Conservation (phyloP, 768 basidiomycete genomes). For the Phaeotremella fagi region DNA sequence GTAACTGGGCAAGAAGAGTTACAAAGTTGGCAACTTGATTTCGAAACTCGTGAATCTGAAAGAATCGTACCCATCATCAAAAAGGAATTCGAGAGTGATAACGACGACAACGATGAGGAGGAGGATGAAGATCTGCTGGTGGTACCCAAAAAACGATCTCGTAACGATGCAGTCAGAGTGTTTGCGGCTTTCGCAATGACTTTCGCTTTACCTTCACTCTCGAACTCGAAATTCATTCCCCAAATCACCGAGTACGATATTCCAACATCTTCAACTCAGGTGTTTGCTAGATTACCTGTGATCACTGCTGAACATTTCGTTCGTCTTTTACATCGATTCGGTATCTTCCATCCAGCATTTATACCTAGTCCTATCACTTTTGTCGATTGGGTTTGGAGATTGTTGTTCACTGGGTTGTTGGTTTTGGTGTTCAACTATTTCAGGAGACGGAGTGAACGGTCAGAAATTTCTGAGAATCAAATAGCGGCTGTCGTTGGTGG, state of each 20-base stretch:
- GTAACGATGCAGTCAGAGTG: conserved; percentile 15
- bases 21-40: conserved; percentile 24
- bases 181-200: conserved; percentile 44
- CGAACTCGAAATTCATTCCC: conserved; percentile 1
- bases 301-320: conserved; percentile 40
- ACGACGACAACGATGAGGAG: conserved; percentile 33
- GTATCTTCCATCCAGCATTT: conserved; percentile 18
- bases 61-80: conserved; percentile 7
- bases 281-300: conserved; percentile 31
- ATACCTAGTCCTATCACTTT: conserved; percentile 30
- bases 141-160: conserved; percentile 5
- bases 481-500: conserved; percentile 30
- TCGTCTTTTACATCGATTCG: conserved; percentile 21
- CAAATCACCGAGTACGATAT: neutral
- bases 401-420: conserved; percentile 33
- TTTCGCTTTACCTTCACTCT: conserved; percentile 35
- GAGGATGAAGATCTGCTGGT: too few species aligned
- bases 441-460: neutral
- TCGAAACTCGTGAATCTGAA: conserved; percentile 19
- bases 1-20: conserved; percentile 31
- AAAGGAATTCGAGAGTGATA: conserved; percentile 9
- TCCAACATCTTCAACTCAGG: conserved; percentile 14
- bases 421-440: conserved; percentile 11
- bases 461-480: conserved; percentile 10
- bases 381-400: conserved; percentile 40